Evolutionary conservation across 2,329 filamentous ascomycete species (phyloP).

Genomic region (Endoconidiophora polonica): DNA sequence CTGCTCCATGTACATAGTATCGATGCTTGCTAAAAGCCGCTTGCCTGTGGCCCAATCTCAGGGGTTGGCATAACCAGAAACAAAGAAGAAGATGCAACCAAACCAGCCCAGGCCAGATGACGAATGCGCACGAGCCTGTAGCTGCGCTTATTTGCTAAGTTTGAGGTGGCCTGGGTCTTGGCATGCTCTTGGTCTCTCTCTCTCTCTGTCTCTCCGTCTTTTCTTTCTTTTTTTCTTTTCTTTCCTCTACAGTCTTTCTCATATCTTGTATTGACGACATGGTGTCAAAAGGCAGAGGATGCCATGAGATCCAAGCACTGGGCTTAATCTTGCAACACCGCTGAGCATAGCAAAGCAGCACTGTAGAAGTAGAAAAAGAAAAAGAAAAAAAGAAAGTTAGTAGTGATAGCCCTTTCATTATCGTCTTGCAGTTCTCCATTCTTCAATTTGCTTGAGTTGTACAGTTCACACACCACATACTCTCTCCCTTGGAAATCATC

Average conservation of each 20-base stretch:
- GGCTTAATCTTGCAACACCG: no score
- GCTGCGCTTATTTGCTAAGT: neutral
- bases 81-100: neutral
- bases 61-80: constrained; percentile 1
- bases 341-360: no score
- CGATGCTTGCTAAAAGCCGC: neutral
- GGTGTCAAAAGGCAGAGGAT: no score
- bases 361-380: no score
- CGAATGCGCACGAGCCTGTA: constrained; percentile 7
- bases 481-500: no score
- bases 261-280: no score
- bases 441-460: no score
- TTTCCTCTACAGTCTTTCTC: neutral
- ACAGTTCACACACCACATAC: no score
- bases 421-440: no score
- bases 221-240: neutral
- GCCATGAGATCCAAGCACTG: no score
- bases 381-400: no score
- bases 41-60: neutral
- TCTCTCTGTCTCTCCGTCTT: neutral
- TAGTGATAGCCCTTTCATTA: no score
- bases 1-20: neutral
- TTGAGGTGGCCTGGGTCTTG: neutral
- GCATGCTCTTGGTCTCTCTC: neutral
- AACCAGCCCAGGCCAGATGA: neutral